These are phyloP conservation scores for Colletotrichum coccodes DNA, from an alignment of 2,329 filamentous ascomycete species.

Conservation along the genomic window DNA sequence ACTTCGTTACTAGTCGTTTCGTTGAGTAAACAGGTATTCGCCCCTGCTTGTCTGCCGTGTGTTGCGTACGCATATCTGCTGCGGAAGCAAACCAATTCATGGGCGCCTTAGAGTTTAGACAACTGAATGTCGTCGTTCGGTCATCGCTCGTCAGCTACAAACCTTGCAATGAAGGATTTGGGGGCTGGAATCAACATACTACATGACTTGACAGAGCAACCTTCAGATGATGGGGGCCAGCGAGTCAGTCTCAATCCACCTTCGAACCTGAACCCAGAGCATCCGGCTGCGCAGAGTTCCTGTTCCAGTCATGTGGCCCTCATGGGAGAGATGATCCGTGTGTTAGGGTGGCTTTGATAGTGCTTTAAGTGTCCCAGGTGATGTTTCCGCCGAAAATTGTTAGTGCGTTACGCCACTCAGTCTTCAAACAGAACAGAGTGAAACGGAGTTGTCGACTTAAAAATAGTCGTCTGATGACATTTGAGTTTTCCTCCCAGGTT, in stretches of 20 bases:
- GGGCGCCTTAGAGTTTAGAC: background rate
- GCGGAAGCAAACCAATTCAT: background rate
- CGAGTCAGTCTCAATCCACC: background rate
- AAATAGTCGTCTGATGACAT: slow-evolving; percentile 24
- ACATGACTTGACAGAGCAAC: background rate
- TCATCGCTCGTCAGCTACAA: background rate
- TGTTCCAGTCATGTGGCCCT: slow-evolving; percentile 23
- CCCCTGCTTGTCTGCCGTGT: background rate
- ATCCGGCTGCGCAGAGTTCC: slow-evolving; percentile 27
- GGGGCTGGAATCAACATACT: background rate
- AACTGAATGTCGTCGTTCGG: background rate
- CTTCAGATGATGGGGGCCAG: slow-evolving; percentile 21
- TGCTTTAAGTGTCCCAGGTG: background rate
- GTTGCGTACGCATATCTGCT: background rate
- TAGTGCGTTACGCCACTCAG: too few relatives aligned
- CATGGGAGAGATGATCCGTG: slow-evolving; percentile 14
- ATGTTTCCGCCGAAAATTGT: too few relatives aligned
- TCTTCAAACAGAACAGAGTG: background rate
- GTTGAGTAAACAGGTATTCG: background rate
- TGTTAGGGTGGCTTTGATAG: background rate
- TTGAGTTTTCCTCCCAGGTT: slow-evolving; percentile 4
- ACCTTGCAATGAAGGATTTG: background rate
- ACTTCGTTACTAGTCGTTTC: too few relatives aligned
- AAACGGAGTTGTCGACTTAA: slow-evolving; percentile 19
- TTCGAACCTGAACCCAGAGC: slow-evolving; percentile 16